These are phyloP conservation scores for Thymus mandschuricus DNA, from an alignment of 257 asterid species.

Conservation along the genomic window DNA sequence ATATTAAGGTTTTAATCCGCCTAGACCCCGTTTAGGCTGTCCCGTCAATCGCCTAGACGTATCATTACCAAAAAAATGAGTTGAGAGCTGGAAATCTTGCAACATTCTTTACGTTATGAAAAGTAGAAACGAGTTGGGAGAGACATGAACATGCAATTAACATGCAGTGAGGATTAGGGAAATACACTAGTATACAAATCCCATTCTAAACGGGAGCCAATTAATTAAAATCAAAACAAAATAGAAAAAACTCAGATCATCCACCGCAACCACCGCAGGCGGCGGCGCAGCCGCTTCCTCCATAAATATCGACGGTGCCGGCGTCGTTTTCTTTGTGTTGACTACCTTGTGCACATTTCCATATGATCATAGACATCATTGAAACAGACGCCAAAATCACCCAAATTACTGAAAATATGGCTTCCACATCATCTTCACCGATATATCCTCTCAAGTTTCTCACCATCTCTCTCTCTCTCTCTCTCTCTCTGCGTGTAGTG, in stretches of 20 bases:
- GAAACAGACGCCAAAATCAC: slow-evolving; percentile 21
- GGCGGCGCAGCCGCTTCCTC: slow-evolving; percentile 26
- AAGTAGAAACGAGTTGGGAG: too few species aligned
- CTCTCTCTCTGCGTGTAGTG: background rate
- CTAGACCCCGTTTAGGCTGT: too few species aligned
- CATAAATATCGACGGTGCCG: background rate
- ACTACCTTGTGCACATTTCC: slow-evolving; percentile 27
- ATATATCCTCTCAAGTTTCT: background rate
- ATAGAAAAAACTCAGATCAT: background rate
- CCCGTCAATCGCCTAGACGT: too few species aligned
- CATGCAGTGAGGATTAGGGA: too few species aligned
- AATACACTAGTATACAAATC: too few species aligned
- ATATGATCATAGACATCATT: slow-evolving; percentile 1
- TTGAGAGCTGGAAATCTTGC: too few species aligned
- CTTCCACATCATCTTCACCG: slow-evolving; percentile 5
- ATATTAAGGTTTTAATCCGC: too few species aligned
- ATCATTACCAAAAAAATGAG: too few species aligned
- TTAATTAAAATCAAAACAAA: too few species aligned
- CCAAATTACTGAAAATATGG: slow-evolving; percentile 4
- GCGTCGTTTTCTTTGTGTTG: slow-evolving; percentile 3
- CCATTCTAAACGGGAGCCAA: too few species aligned
- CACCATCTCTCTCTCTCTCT: slow-evolving; percentile 12
- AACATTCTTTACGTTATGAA: too few species aligned
- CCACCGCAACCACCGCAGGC: slow-evolving; percentile 24
- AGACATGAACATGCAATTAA: too few species aligned